Conservation (phyloP, 2,329 filamentous ascomycete genomes). For the Ophiosphaerella narmari region DNA sequence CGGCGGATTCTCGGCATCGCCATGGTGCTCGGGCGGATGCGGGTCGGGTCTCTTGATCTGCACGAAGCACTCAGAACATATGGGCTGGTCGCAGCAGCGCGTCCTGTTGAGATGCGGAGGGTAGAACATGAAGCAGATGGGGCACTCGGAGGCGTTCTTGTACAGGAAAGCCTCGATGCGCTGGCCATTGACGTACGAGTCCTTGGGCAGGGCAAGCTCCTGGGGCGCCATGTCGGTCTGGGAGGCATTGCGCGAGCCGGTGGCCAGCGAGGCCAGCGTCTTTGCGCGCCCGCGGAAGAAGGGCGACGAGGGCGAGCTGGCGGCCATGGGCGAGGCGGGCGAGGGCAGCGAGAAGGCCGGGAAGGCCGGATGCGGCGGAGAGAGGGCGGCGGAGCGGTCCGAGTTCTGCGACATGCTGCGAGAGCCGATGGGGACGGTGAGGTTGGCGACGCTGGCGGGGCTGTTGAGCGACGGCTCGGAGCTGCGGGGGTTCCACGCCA, state of each 20-base stretch:
- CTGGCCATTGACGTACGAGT: slow-evolving; percentile 92
- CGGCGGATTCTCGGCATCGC: slow-evolving; percentile 46
- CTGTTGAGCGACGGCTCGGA: slow-evolving; percentile 69
- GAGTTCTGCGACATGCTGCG: slow-evolving; percentile 80
- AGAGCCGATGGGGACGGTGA: slow-evolving; percentile 79
- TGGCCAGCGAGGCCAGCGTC: slow-evolving; percentile 81
- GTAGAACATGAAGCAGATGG: slow-evolving; percentile 96
- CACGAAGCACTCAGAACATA: slow-evolving; percentile 98
- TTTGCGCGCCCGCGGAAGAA: slow-evolving; percentile 84
- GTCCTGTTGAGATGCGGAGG: slow-evolving; percentile 94
- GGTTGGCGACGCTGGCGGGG: slow-evolving; percentile 43
- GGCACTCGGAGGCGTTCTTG: slow-evolving; percentile 87
- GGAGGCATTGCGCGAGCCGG: slow-evolving; percentile 73
- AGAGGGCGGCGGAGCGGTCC: slow-evolving; percentile 65
- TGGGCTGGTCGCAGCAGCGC: slow-evolving; percentile 91
- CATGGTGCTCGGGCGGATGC: slow-evolving; percentile 79
- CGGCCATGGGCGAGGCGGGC: slow-evolving; percentile 58
- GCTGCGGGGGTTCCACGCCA: slow-evolving; percentile 50
- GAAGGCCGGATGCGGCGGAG: slow-evolving; percentile 66
- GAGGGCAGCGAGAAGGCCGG: slow-evolving; percentile 64
- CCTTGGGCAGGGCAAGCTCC: slow-evolving; percentile 78
- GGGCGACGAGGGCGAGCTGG: slow-evolving; percentile 48
- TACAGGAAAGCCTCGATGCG: slow-evolving; percentile 91
- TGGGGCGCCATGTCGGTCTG: slow-evolving; percentile 73
- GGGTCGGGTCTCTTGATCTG: slow-evolving; percentile 96